A percentile compares a stretch with the other conserved stretches of the same genome.
phyloP scores from a whole-genome alignment of 2,329 filamentous ascomycete genomes.

The Rhexocercosporidium sp. region DNA sequence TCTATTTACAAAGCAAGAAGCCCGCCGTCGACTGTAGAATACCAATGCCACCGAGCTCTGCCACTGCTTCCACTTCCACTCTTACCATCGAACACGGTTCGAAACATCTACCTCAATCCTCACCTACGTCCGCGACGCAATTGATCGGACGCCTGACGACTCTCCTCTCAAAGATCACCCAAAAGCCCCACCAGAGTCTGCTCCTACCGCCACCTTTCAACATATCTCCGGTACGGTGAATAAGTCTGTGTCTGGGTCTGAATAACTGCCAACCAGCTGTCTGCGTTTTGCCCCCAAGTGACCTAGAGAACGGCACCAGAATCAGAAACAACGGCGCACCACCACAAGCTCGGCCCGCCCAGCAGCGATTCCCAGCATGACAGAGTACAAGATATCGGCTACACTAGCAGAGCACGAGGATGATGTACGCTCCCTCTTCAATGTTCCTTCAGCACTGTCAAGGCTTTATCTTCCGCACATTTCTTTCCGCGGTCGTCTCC shows the following conservation, averaged over 20 bases:
- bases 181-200: neutral
- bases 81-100: neutral
- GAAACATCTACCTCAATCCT: neutral
- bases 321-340: neutral
- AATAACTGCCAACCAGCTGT: neutral
- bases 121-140: neutral
- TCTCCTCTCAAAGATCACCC: neutral
- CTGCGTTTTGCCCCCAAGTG: neutral
- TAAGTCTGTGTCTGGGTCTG: neutral
- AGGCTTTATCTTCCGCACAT: slow-evolving; percentile 18
- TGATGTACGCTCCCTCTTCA: slow-evolving; percentile 69
- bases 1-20: slow-evolving; percentile 18
- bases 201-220: neutral
- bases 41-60: neutral
- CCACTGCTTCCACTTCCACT: too few relatives aligned
- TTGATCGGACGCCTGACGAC: neutral
- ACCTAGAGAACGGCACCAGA: neutral
- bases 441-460: slow-evolving; percentile 13
- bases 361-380: slow-evolving; percentile 56
- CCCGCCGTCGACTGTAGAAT: neutral
- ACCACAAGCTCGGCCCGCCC: neutral
- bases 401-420: slow-evolving; percentile 88
- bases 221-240: neutral
- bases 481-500: slow-evolving; percentile 7
- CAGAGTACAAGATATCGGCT: slow-evolving; percentile 91